Percentiles rank a stretch among this genome's conserved stretches.
Evolutionary conservation across 495 filamentous ascomycete species (phyloP).

Genomic region (Aspergillus hancockii): DNA sequence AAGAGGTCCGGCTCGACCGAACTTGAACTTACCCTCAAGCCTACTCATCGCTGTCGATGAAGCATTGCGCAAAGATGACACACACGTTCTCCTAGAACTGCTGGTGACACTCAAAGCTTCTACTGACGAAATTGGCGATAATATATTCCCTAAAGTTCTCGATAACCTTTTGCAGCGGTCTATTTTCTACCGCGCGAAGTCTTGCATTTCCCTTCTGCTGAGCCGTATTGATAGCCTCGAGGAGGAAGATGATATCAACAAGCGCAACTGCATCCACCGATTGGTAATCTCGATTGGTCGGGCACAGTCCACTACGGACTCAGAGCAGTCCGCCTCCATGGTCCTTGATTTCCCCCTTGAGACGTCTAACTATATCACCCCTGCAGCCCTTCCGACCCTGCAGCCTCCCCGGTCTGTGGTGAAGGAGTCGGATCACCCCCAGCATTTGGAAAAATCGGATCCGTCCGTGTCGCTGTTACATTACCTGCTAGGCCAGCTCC

Average conservation of each 20-base stretch:
- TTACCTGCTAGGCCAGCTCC: slow-evolving; percentile 70
- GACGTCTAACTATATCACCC: slow-evolving; percentile 69
- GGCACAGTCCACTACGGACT: slow-evolving; percentile 62
- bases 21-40: slow-evolving; percentile 65
- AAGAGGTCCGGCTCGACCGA: slow-evolving; percentile 66
- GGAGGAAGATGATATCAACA: slow-evolving; percentile 89
- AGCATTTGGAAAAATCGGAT: slow-evolving; percentile 66
- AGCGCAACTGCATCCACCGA: slow-evolving; percentile 89
- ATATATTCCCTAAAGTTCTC: slow-evolving; percentile 60
- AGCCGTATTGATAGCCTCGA: slow-evolving; percentile 67
- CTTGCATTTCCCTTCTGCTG: slow-evolving; percentile 70
- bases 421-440: slow-evolving; percentile 57
- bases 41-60: slow-evolving; percentile 74
- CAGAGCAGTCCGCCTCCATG: slow-evolving; percentile 42
- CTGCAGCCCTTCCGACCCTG: slow-evolving; percentile 66
- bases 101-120: slow-evolving; percentile 58
- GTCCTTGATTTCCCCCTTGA: slow-evolving; percentile 54
- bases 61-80: slow-evolving; percentile 75
- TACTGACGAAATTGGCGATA: slow-evolving; percentile 46
- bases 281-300: slow-evolving; percentile 88
- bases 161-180: slow-evolving; percentile 81
- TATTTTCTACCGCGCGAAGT: slow-evolving; percentile 68
- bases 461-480: slow-evolving; percentile 72
- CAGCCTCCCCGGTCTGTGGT: slow-evolving; percentile 57
- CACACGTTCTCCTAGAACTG: slow-evolving; percentile 55